Conservation (phyloP, 2,329 filamentous ascomycete species). For the Fusarium sp. region DNA sequence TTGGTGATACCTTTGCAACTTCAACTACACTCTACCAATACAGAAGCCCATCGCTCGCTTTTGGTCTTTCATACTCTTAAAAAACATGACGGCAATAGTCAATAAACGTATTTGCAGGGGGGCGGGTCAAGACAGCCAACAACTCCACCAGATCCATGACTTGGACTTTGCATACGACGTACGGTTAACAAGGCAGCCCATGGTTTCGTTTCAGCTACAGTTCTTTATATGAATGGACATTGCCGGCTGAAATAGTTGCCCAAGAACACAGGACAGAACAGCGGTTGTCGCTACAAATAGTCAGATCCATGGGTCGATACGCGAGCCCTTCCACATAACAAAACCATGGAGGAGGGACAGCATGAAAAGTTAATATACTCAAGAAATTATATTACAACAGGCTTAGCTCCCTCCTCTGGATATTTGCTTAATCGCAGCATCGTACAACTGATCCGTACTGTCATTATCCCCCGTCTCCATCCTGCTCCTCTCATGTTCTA, state of each 20-base stretch:
- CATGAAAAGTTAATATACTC: not conserved
- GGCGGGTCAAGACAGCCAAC: not conserved
- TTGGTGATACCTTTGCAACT: not conserved
- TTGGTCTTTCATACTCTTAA: not conserved
- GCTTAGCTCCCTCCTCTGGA: not conserved
- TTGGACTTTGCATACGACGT: not conserved
- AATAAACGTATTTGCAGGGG: not conserved
- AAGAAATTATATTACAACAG: not conserved
- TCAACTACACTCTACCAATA: not conserved
- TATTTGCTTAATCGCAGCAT: conserved; percentile 27
- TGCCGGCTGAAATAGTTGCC: not conserved
- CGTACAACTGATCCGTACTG: conserved; percentile 16
- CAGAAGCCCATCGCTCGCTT: not conserved
- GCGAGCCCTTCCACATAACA: not conserved
- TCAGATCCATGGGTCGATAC: not conserved
- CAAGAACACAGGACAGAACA: not conserved
- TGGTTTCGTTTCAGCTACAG: not conserved
- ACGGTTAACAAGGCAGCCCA: not conserved
- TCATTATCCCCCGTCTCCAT: not conserved
- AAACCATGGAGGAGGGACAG: not conserved
- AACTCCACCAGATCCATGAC: not conserved
- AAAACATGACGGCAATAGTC: too few relatives aligned
- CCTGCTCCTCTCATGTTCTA: not conserved
- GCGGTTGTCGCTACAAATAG: not conserved
- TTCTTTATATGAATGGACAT: not conserved